Evolutionary conservation across 2,329 filamentous ascomycete species (phyloP), one percentile per base, ranked within the genome.

Genomic region (Camillea tinctor): DNA sequence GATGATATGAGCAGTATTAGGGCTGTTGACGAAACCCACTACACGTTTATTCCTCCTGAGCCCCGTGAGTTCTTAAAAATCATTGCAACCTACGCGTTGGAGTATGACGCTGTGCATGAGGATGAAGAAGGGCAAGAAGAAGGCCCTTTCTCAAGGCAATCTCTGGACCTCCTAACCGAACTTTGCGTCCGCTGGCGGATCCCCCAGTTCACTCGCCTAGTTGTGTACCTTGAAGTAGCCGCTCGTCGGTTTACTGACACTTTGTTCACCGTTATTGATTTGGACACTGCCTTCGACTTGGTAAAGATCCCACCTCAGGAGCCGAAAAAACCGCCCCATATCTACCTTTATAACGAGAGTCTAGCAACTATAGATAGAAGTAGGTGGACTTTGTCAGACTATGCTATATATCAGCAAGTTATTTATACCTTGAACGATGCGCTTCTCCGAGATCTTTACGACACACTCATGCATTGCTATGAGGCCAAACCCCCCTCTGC

Each of bases 1-100:
- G 82, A 82, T 24, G 81, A 85, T 54, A 73, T 72, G n/a, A 72
- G 77, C 64, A 80, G 79, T 62, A 82, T 83, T 60, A 77, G 81
- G 57, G 73, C 79, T 30, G 81, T 87, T 15, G 86, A 88, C 64
- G 84, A 89, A 67, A 79, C 87, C 53, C 84, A 88, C 54, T 98
- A 94, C 73, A 95, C 90, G 0, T 99, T 94, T 72, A 96, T 97
- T 60, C 95, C 95, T 30, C 81, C 89, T 36, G 92, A 97, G 65
- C 85, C 94, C 26, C 86, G 93, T 68, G 84, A 87, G 8, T 93
- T 90, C 72, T 97, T 96, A 77, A 90, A 91, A 71, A 88, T 89
- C 58, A 89, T 97, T 62, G 77, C 97, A 56, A 87, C 89, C 67
- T 88, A 93, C 72, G 89, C 91, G 30, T 81, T 97, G 75, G 80